Conservation (phyloP, 495 filamentous ascomycete genomes). For the Elaphomyces granulatus region DNA sequence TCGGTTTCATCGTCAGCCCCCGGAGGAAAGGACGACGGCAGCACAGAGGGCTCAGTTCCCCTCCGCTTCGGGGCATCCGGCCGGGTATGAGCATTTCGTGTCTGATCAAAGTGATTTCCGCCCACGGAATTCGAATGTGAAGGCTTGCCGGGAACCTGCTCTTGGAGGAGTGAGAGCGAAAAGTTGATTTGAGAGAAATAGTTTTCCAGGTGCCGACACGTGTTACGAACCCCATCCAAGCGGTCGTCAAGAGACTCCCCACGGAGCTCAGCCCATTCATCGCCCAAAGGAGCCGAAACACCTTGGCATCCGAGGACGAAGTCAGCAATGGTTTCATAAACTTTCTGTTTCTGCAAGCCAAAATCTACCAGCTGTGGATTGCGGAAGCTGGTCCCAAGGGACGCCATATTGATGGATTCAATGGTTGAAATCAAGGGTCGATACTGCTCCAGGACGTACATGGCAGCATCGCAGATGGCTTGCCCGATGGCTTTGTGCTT, state of each 20-base stretch:
- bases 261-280: conserved; percentile 90
- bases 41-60: conserved; percentile 34
- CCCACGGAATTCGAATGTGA: conserved; percentile 14
- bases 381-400: conserved; percentile 57
- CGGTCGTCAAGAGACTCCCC: conserved; percentile 86
- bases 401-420: conserved; percentile 74
- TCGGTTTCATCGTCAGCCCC: conserved; percentile 43
- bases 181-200: conserved; percentile 78
- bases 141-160: conserved; percentile 47
- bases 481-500: conserved; percentile 62
- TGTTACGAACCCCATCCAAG: conserved; percentile 58
- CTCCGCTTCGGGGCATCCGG: conserved; percentile 22
- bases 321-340: conserved; percentile 88
- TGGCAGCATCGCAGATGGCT: conserved; percentile 54
- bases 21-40: conserved; percentile 53
- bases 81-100: conserved; percentile 14
- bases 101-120: conserved; percentile 23
- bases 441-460: conserved; percentile 70
- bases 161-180: conserved; percentile 72
- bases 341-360: conserved; percentile 71
- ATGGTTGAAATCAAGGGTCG: conserved; percentile 75
- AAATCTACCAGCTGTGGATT: conserved; percentile 82
- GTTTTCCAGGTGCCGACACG: conserved; percentile 66
- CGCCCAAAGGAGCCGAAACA: conserved; percentile 73
- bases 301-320: conserved; percentile 74